A percentile compares a stretch with the other conserved stretches of the same genome.
Conservation (phyloP, 495 filamentous ascomycete species). For the Baudoinia panamericana region DNA sequence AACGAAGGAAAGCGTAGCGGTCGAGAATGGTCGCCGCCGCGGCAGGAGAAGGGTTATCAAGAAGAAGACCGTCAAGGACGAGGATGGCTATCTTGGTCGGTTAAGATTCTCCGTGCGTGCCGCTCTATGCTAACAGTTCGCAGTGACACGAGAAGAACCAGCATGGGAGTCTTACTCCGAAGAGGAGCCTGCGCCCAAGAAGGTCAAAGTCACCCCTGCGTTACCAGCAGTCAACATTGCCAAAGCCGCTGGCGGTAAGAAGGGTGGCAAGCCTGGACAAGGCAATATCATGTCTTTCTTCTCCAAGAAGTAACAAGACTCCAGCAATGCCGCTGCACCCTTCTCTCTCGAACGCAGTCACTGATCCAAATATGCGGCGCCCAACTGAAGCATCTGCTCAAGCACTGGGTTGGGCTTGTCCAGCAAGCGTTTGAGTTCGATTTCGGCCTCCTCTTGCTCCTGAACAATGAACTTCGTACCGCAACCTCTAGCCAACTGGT, state of each 20-base stretch:
- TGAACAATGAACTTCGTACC: too few relatives aligned
- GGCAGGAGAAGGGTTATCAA: constrained; percentile 75
- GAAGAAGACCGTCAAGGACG: constrained; percentile 82
- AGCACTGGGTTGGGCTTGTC: too few relatives aligned
- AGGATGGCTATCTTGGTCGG: constrained; percentile 84
- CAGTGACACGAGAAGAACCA: constrained; percentile 79
- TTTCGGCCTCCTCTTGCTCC: too few relatives aligned
- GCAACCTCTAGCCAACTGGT: too few relatives aligned
- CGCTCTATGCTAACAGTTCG: constrained; percentile 8
- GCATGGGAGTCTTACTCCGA: constrained; percentile 94
- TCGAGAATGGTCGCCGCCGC: constrained; percentile 54
- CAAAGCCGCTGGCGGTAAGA: constrained; percentile 35
- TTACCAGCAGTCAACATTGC: constrained; percentile 17
- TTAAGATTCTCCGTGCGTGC: not conserved
- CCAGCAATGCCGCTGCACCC: too few relatives aligned
- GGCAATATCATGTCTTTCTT: constrained; percentile 95
- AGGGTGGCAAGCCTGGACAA: constrained; percentile 52
- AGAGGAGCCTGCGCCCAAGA: constrained; percentile 65
- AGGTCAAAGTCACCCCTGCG: constrained; percentile 39
- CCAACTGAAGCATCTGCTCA: too few relatives aligned
- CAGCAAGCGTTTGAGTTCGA: too few relatives aligned
- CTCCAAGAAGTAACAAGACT: constrained; percentile 52
- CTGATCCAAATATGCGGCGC: too few relatives aligned
- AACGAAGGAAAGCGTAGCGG: constrained; percentile 26
- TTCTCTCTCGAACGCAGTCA: too few relatives aligned